Conservation (phyloP, 2,329 filamentous ascomycete genomes). For the Dothistroma pini region DNA sequence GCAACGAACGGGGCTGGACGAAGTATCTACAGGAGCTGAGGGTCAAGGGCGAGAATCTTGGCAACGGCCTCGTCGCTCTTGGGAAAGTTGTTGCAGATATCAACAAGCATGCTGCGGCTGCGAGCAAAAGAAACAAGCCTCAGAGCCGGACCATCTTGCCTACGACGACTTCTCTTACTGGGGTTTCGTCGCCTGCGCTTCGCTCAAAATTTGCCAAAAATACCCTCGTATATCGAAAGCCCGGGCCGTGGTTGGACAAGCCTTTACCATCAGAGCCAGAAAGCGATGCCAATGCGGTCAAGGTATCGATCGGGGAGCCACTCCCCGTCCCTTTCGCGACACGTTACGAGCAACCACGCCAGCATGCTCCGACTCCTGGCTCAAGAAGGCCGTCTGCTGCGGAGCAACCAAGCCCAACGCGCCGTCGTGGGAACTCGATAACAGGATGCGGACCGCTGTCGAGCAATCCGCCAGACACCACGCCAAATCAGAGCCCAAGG, state of each 20-base stretch:
- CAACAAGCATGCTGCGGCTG: constrained; percentile 76
- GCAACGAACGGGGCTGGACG: constrained; percentile 88
- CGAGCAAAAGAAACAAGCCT: constrained; percentile 64
- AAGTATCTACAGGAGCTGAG: constrained; percentile 74
- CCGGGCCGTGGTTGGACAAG: constrained; percentile 21
- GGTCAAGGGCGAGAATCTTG: constrained; percentile 66
- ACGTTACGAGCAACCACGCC: constrained; percentile 24
- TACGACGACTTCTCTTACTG: constrained; percentile 1
- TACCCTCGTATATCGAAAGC: constrained; percentile 8
- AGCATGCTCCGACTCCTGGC: constrained; percentile 15
- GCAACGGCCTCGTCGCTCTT: constrained; percentile 66
- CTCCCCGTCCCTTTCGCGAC: constrained; percentile 23
- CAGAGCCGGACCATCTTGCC: constrained; percentile 19
- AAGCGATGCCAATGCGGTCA: constrained; percentile 1
- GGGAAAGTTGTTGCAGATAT: constrained; percentile 79
- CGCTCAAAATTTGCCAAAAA: constrained; percentile 20
- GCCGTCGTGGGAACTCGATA: constrained; percentile 21
- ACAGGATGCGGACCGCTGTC: constrained; percentile 23
- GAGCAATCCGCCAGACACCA: constrained; percentile 26
- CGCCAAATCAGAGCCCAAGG: neutral
- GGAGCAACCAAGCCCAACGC: constrained; percentile 4
- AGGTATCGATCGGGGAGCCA: constrained; percentile 19
- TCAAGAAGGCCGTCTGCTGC: constrained; percentile 9
- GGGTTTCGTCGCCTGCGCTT: constrained; percentile 7
- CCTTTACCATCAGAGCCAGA: constrained; percentile 22